Evolutionary conservation across 2,329 filamentous ascomycete genomes (phyloP).

Genomic region (Claviceps cyperi): DNA sequence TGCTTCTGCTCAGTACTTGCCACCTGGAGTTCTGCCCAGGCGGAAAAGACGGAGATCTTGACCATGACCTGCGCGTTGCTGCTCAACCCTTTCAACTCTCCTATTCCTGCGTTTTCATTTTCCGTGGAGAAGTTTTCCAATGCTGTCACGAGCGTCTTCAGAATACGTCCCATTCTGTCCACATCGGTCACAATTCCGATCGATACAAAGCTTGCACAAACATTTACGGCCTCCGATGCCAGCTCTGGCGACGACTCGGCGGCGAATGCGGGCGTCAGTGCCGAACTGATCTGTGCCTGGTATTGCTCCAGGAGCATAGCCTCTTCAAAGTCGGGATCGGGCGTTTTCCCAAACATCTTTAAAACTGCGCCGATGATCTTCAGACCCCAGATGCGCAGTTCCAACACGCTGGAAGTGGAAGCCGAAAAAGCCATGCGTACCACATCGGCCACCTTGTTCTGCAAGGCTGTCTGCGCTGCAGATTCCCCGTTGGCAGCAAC

Average conservation of each 20-base stretch:
- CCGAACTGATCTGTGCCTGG: slow-evolving; percentile 94
- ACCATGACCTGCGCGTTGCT: slow-evolving; percentile 98
- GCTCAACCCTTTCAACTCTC: slow-evolving; percentile 81
- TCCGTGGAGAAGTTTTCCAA: slow-evolving; percentile 85
- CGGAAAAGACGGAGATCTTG: slow-evolving; percentile 91
- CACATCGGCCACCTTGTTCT: slow-evolving; percentile 77
- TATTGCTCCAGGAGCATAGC: slow-evolving; percentile 94
- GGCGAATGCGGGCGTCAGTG: slow-evolving; percentile 89
- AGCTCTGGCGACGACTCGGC: slow-evolving; percentile 91
- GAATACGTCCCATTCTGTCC: slow-evolving; percentile 94
- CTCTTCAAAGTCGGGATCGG: slow-evolving; percentile 95
- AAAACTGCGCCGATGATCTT: slow-evolving; percentile 88
- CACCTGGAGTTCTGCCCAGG: slow-evolving; percentile 94
- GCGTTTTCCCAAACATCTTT: slow-evolving; percentile 89
- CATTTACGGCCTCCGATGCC: slow-evolving; percentile 89
- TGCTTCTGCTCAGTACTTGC: slow-evolving; percentile 88
- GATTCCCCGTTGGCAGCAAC: slow-evolving; percentile 66
- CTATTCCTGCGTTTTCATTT: slow-evolving; percentile 70
- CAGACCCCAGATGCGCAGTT: slow-evolving; percentile 78
- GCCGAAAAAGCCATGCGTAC: slow-evolving; percentile 96
- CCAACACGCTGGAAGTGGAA: slow-evolving; percentile 82
- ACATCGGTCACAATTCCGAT: slow-evolving; percentile 95
- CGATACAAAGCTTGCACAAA: slow-evolving; percentile 94
- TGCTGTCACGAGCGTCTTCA: slow-evolving; percentile 81
- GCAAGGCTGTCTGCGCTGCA: slow-evolving; percentile 60